Evolutionary conservation across 2,329 filamentous ascomycete genomes (phyloP).

Genomic region (Pseudocercospora fuligena): DNA sequence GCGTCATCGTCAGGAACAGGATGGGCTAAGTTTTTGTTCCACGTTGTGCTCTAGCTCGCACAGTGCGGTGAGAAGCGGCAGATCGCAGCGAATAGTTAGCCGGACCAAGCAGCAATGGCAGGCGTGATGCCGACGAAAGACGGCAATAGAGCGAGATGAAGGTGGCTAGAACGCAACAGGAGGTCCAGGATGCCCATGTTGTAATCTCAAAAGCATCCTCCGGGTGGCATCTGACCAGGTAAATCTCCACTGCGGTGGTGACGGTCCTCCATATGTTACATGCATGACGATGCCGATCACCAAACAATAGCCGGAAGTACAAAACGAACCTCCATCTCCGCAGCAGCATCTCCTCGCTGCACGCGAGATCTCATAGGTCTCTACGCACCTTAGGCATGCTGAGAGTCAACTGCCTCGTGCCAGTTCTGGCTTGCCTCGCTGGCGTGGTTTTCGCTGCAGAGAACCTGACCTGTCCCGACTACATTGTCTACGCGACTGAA

Average conservation of each 20-base stretch:
- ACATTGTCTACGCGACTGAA: constrained; percentile 47
- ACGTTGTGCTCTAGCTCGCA: neutral
- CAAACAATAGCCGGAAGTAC: constrained; percentile 1
- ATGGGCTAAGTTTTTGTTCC: neutral
- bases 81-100: neutral
- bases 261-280: neutral
- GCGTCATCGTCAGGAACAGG: neutral
- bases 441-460: constrained; percentile 18
- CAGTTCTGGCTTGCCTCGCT: constrained; percentile 11
- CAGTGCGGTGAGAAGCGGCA: neutral
- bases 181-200: constrained; percentile 6
- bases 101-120: neutral
- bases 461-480: constrained; percentile 44
- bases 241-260: neutral
- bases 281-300: constrained; percentile 15
- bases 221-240: neutral
- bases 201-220: neutral
- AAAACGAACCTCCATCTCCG: neutral
- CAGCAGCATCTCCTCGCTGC: neutral
- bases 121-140: neutral
- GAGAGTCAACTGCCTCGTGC: constrained; percentile 18
- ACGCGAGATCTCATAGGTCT: neutral
- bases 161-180: neutral
- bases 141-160: neutral
- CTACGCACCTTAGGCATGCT: constrained; percentile 9